Evolutionary conservation across 257 asterid species (phyloP), one percentile per base, ranked within the genome.

Genomic region (Mentha longifolia): DNA sequence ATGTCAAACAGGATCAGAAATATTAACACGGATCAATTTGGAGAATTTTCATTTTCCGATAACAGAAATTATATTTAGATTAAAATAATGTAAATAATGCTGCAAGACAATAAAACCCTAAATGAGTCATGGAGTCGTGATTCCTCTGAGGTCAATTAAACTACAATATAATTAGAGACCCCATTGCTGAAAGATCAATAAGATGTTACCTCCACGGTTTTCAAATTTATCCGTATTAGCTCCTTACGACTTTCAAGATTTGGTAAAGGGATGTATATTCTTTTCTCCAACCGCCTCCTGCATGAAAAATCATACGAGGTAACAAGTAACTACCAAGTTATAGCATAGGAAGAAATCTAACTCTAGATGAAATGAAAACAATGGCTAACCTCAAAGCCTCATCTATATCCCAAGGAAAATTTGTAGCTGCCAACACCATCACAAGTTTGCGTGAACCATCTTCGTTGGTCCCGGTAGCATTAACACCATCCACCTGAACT

Each of bases 331-430:
- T 6, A n/a, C 42, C 19, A 6, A 57, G 31, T 59, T 43, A 5
- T 28, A 20, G 12, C 49, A 46, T 33, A 71, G 15, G 59, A 30
- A 67, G 39, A 58, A 58, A 64, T 50, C 58, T 22, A 65, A 56
- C 42, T 65, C 31, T 46, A 43, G 31, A 45, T 61, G 41, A 65
- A 56, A 65, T 68, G 35, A 58, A 68, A 61, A 74, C 12, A 61
- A 74, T 73, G 70, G 17, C 57, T 51, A 59, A 94, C 98, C 99
- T 94, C 80, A 94, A 79, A 16, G 99, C 99, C 84, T 94, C 98
- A 67, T 91, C 99, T 62, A 94, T 94, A 79, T 94, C 99, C 99
- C 99, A 94, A 49, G 99, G 99, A 74, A 94, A 94, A 79, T 94
- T 91, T 47, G 99, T 94, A 52, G 99, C 99, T 10, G 99, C 99